Evolutionary conservation across 345 rosid genomes (phyloP).

Genomic region (Syzygium jambos): DNA sequence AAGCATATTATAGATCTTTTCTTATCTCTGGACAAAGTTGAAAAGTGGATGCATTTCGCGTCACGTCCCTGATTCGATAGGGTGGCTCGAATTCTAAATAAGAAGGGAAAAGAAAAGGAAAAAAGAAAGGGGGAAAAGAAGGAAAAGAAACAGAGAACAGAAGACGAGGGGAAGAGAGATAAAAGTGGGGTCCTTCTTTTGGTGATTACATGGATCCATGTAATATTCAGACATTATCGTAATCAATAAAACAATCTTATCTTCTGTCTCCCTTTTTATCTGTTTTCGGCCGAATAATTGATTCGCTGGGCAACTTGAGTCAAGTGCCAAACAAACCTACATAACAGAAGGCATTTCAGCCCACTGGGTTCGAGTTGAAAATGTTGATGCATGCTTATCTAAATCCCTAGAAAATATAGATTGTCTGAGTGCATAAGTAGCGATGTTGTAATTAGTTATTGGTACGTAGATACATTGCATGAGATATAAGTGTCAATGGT

Average conservation of each 20-base stretch:
- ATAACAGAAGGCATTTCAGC: background rate
- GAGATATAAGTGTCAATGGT: background rate
- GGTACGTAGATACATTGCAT: background rate
- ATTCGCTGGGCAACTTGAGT: background rate
- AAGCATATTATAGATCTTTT: background rate
- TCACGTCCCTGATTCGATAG: background rate
- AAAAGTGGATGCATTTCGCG: background rate
- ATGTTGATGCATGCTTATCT: background rate
- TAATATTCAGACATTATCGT: background rate
- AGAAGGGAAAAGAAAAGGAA: background rate
- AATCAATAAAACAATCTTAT: background rate
- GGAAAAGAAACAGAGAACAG: background rate
- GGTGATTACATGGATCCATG: background rate
- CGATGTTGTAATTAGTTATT: background rate
- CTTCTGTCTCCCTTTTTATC: background rate
- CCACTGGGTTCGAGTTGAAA: background rate
- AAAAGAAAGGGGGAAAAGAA: background rate
- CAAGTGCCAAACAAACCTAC: background rate
- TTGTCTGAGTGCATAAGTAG: background rate
- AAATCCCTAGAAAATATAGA: background rate
- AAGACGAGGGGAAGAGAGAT: background rate
- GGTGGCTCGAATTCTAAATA: background rate
- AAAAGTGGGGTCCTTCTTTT: background rate
- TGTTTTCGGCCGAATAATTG: background rate
- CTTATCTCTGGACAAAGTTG: background rate